Evolutionary conservation across 2,329 filamentous ascomycete genomes (phyloP).

Genomic region (Pseudocercospora eumusae): DNA sequence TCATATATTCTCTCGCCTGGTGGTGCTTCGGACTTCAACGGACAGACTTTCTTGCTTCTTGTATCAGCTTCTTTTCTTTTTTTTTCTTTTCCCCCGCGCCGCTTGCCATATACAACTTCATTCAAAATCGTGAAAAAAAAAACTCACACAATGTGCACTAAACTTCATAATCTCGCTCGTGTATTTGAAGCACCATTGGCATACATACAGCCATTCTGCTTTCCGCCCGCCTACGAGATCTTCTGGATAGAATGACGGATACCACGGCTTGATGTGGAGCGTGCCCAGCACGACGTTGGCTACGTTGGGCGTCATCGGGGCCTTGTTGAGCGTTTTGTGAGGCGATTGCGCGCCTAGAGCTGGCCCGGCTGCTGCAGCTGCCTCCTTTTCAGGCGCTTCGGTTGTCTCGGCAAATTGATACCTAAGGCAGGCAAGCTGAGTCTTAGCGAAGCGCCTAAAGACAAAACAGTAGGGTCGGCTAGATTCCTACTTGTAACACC

Average conservation of each 20-base stretch:
- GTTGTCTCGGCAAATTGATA: too few species aligned
- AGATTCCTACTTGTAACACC: too few species aligned
- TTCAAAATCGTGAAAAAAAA: too few species aligned
- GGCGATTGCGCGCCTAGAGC: constrained; percentile 22
- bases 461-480: too few species aligned
- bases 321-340: constrained; percentile 28
- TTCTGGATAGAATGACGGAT: constrained; percentile 84
- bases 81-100: too few species aligned
- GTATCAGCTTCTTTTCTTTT: constrained; percentile 27
- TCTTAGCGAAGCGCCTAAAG: too few species aligned
- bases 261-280: constrained; percentile 85
- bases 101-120: too few species aligned
- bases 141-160: constrained; percentile 49
- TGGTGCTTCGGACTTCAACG: constrained; percentile 46
- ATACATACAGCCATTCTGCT: constrained; percentile 71
- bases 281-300: constrained; percentile 83
- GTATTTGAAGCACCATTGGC: constrained; percentile 93
- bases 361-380: too few species aligned
- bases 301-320: constrained; percentile 68
- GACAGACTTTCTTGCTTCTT: constrained; percentile 46
- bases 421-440: too few species aligned
- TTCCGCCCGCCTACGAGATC: constrained; percentile 52
- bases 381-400: too few species aligned
- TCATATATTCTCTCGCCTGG: constrained; percentile 78
- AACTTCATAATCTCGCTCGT: constrained; percentile 57